phyloP scores from a whole-genome alignment of 768 basidiomycete genomes.

The Leccinum boreale region DNA sequence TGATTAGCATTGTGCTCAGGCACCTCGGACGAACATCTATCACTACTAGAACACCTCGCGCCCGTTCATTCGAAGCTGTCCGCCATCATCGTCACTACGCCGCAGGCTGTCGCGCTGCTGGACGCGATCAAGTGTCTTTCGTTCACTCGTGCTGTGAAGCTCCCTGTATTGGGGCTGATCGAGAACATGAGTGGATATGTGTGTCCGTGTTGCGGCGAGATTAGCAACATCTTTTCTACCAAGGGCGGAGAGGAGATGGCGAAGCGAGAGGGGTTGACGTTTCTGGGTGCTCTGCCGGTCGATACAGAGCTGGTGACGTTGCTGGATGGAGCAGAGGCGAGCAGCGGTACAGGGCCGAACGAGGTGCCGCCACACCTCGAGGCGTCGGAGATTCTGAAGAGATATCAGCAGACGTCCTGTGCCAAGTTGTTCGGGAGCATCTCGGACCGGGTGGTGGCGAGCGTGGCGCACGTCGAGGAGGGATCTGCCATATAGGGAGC shows the following conservation, averaged over 20 bases:
- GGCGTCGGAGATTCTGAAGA: constrained; percentile 51
- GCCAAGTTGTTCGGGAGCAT: constrained; percentile 66
- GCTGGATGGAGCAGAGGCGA: constrained; percentile 62
- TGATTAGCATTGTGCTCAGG: constrained; percentile 46
- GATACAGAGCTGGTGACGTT: constrained; percentile 88
- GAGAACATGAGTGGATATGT: constrained; percentile 99
- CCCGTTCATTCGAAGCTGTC: constrained; percentile 76
- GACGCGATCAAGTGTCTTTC: constrained; percentile 96
- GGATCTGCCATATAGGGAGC: background rate
- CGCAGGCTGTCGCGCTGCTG: constrained; percentile 92
- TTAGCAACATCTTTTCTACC: constrained; percentile 92
- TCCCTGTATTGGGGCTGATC: constrained; percentile 88
- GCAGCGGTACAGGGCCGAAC: constrained; percentile 16
- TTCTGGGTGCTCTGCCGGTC: constrained; percentile 88
- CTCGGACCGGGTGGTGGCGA: constrained; percentile 40
- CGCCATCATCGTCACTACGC: constrained; percentile 92
- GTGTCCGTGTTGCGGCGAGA: constrained; percentile 95
- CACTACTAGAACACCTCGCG: constrained; percentile 89
- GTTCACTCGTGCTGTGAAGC: constrained; percentile 82
- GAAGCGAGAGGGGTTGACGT: constrained; percentile 62
- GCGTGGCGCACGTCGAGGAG: constrained; percentile 20
- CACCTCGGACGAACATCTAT: constrained; percentile 98
- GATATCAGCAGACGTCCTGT: constrained; percentile 68
- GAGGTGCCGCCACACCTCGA: constrained; percentile 23
- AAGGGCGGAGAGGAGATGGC: constrained; percentile 93